Base-by-base conservation (phyloP, 805 yeast genomes). In the Monosporozyma solicola region DNA sequence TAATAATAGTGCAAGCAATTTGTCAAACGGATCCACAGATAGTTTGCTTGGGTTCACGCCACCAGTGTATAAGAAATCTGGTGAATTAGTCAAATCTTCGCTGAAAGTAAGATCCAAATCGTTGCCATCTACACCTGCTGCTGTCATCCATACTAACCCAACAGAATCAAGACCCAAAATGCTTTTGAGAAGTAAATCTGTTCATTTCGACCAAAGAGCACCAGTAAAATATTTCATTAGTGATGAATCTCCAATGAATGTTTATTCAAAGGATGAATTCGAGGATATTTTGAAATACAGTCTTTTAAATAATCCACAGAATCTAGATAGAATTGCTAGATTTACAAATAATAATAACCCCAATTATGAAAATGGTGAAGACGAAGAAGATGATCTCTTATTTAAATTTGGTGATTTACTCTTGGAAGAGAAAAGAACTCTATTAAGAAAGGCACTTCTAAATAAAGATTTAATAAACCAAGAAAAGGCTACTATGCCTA, bases 231-330 rank as follows among this genome's bases (percentile, higher is more conserved):
- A 87, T 68, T 90, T 90, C 65, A 77, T 80, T 55, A 80, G 82
- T 60, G 78, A 77, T 53, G 96, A 89, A 65, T 80, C 79, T 52
- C 97, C 98, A n/a, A 74, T 80, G 5, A 85, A 91, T 3, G 87
- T 91, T 68, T 29, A 74, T 59, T 35, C 64, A 53, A 53, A 57
- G 44, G 72, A 66, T 48, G 74, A 69, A 47, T 58, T 59, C 27
- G 67, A 66, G 35, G 64, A 61, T 48, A 56, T 63, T 24, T 56
- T 69, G 29, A 68, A 29, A 31, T 39, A 25, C 20, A 45, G 29
- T n/a, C 27, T 51, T 5, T 24, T 27, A 15, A 50, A 31, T 24
- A 41, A 39, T 24, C 29, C 29, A n/a, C 49, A 29, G n/a, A 39
- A 39, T 16, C 20, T 39, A 39, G 43, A 39, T 8, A 22, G 43